phyloP scores from a whole-genome alignment of 768 basidiomycete species.

The Lentinula raphanica region DNA sequence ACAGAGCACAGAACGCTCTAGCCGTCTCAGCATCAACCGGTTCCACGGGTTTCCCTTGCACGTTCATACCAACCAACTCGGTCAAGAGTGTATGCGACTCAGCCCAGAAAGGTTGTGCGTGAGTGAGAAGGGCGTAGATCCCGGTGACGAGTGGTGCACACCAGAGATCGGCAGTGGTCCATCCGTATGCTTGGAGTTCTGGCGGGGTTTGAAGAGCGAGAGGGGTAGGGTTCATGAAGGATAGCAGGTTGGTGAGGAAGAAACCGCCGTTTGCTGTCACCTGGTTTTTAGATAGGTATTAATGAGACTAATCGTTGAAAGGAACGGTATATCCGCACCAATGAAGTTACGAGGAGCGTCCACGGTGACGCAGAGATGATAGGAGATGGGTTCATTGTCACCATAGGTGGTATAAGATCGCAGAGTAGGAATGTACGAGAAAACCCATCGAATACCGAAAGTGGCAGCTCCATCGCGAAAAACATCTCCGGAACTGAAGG shows the following conservation, averaged over 20 bases:
- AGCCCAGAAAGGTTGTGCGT: constrained; percentile 82
- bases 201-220: constrained; percentile 69
- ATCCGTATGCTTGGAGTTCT: constrained; percentile 78
- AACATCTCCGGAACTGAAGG: constrained; percentile 51
- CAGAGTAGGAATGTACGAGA: constrained; percentile 77
- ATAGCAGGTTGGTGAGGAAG: constrained; percentile 71
- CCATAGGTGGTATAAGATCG: constrained; percentile 66
- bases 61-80: constrained; percentile 37
- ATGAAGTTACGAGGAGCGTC: constrained; percentile 68
- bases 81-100: constrained; percentile 47
- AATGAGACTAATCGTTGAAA: neutral
- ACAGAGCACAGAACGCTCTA: constrained; percentile 63
- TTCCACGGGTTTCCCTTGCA: constrained; percentile 28
- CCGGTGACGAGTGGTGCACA: constrained; percentile 73
- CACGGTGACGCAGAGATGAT: constrained; percentile 63
- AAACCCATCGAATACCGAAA: constrained; percentile 73
- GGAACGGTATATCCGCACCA: constrained; percentile 38
- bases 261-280: constrained; percentile 75
- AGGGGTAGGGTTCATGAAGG: constrained; percentile 68
- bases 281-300: constrained; percentile 27
- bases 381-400: constrained; percentile 46
- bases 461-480: constrained; percentile 59
- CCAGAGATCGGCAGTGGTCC: constrained; percentile 85
- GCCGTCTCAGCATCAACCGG: constrained; percentile 61
- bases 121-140: constrained; percentile 77